Conservation (phyloP, 345 rosid species). For the Trapa incisa region DNA sequence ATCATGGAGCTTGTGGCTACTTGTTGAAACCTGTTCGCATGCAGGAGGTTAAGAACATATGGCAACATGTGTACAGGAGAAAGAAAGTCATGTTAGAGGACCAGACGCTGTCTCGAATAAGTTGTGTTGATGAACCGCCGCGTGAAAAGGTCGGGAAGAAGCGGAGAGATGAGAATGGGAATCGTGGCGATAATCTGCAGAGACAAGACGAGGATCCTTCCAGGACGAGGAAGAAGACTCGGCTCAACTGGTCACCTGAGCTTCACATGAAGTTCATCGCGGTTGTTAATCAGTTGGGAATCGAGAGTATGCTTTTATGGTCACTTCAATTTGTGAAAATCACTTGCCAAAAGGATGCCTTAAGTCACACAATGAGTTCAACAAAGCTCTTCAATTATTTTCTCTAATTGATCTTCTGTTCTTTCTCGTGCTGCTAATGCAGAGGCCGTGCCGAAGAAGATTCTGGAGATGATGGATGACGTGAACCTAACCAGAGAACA, state of each 20-base stretch:
- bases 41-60: constrained; percentile 84
- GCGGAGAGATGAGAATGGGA: constrained; percentile 65
- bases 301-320: constrained; percentile 49
- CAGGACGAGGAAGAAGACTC: constrained; percentile 72
- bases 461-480: constrained; percentile 85
- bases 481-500: constrained; percentile 84
- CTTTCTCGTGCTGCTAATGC: constrained; percentile 15
- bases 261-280: constrained; percentile 63
- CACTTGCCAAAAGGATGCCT: not conserved
- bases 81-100: constrained; percentile 35
- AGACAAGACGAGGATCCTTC: constrained; percentile 47
- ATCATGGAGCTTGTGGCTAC: constrained; percentile 94
- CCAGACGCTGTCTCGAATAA: constrained; percentile 16
- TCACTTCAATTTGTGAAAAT: not conserved
- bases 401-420: not conserved
- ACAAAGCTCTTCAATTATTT: not conserved
- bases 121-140: constrained; percentile 33
- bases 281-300: constrained; percentile 67
- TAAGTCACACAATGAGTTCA: not conserved
- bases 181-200: constrained; percentile 32
- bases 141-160: constrained; percentile 42
- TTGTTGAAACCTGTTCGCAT: constrained; percentile 79
- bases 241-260: constrained; percentile 76
- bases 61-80: constrained; percentile 88
- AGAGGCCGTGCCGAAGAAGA: constrained; percentile 98